Evolutionary conservation across 2,329 filamentous ascomycete species (phyloP).

Genomic region (Trichoderma pleuroti): DNA sequence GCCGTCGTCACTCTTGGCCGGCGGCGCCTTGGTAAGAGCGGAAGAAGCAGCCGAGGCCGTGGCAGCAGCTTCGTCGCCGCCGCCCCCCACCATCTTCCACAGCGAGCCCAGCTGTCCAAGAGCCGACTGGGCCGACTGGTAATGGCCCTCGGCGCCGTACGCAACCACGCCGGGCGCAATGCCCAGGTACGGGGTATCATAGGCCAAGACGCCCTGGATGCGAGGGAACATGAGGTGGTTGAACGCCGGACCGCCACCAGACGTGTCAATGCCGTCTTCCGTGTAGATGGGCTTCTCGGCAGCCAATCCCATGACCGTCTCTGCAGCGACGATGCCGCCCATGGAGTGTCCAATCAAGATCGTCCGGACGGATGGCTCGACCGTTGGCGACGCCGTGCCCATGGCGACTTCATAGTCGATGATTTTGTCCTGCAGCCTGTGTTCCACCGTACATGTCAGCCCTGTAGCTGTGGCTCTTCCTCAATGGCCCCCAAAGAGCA

Average conservation of each 20-base stretch:
- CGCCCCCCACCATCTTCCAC: conserved; percentile 48
- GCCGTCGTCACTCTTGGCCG: conserved; percentile 21
- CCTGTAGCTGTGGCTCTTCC: background rate
- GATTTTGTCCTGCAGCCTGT: conserved; percentile 81
- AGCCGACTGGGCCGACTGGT: conserved; percentile 66
- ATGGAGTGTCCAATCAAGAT: conserved; percentile 84
- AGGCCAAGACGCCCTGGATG: conserved; percentile 83
- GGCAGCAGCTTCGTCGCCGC: conserved; percentile 22
- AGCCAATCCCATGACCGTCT: conserved; percentile 72
- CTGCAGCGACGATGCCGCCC: conserved; percentile 91
- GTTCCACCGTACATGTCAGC: background rate
- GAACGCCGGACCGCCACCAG: conserved; percentile 34
- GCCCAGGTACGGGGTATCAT: conserved; percentile 89
- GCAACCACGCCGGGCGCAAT: conserved; percentile 80
- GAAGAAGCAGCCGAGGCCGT: conserved; percentile 22
- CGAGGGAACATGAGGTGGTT: conserved; percentile 86
- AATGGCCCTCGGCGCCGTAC: conserved; percentile 81
- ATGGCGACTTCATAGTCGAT: conserved; percentile 90
- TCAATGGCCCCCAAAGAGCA: background rate
- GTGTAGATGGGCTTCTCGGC: conserved; percentile 53
- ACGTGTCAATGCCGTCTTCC: conserved; percentile 40
- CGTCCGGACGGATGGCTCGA: conserved; percentile 79
- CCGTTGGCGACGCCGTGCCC: conserved; percentile 73
- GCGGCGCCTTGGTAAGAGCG: conserved; percentile 6
- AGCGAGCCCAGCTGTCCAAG: conserved; percentile 67